Conservation (phyloP, 2,329 filamentous ascomycete species). For the Xylariomycetidae sp. region DNA sequence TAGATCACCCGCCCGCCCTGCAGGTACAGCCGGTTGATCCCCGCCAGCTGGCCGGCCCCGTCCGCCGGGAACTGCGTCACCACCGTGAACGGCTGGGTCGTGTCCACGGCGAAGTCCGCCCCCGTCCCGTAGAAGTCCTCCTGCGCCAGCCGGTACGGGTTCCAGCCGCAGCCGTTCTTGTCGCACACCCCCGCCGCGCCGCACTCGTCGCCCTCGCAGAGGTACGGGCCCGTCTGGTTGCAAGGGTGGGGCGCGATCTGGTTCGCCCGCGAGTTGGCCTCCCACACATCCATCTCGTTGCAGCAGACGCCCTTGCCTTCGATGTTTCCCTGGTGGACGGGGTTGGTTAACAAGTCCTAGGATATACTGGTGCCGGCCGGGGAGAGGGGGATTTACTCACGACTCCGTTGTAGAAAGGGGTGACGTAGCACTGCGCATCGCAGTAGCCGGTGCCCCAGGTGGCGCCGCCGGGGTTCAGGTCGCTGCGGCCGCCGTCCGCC, state of each 20-base stretch:
- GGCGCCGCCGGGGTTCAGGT: constrained; percentile 32
- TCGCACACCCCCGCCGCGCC: constrained; percentile 25
- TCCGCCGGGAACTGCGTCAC: constrained; percentile 32
- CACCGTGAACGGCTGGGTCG: constrained; percentile 29
- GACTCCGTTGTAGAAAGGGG: constrained; percentile 32
- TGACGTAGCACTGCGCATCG: constrained; percentile 31
- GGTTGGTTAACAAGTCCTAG: too few relatives aligned
- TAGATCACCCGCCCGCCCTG: constrained; percentile 29
- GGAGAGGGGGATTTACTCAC: too few relatives aligned
- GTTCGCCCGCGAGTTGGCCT: constrained; percentile 29
- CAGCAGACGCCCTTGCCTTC: constrained; percentile 29
- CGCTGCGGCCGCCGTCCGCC: constrained; percentile 46
- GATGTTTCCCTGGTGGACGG: constrained; percentile 29
- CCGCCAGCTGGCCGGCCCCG: constrained; percentile 22
- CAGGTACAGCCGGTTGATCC: constrained; percentile 30
- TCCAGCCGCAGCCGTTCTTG: constrained; percentile 31
- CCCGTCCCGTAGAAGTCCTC: constrained; percentile 27
- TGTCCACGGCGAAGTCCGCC: constrained; percentile 26
- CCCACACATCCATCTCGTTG: constrained; percentile 34
- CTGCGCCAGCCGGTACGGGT: constrained; percentile 28
- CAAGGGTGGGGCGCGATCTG: constrained; percentile 32
- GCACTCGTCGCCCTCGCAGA: constrained; percentile 26
- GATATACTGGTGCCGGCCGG: too few relatives aligned
- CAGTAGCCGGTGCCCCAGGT: constrained; percentile 33
- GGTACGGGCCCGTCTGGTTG: constrained; percentile 26